Base-by-base conservation (phyloP, 306 rosid genomes). In the Lathyrus sativus region DNA sequence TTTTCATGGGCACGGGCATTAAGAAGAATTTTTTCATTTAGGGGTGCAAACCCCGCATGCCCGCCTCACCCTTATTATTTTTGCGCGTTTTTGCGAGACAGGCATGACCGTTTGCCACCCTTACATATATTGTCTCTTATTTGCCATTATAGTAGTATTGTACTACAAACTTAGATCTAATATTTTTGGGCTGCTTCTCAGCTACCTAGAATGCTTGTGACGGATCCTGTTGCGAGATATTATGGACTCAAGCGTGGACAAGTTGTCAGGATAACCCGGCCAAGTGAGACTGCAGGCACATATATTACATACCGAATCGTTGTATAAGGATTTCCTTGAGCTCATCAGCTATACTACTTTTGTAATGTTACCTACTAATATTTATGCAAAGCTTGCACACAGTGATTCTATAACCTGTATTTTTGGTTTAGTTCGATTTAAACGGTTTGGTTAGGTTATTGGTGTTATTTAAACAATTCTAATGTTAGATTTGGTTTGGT, bases 171-270 rank as follows among this genome's bases (percentile, higher is more conserved):
- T 24, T 24, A 54, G 5, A 54, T 24, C 60, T 54, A 49, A 49
- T 19, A 17, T 17, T 26, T 6, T 1, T 68, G 70, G 45, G 12
- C 12, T 49, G 28, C 12, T 62, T 57, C 49, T 55, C 86, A 88
- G 98, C 90, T 90, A 53, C 96, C 96, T 4, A 91, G 93, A 67
- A 85, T 92, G 42, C 96, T 83, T 65, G 79, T 86, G 60, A 82
- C 87, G 0, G 98, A 90, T 76, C 98, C 98, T 4, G 65, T 92
- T 56, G 85, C 98, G 10, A 83, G 88, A 80, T 92, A 88, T 71
- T 90, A 82, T 6, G 96, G 96, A 53, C 85, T 92, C 66, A 85
- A 82, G 82, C 93, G 91, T 29, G 98, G 91, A 51, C 96, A 92
- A 50, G 96, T 92, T 59, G 96, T 90, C 55, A 84, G 85, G 92